phyloP scores from a whole-genome alignment of 2,329 filamentous ascomycete species.

The Phaeosphaeriaceae sp. region DNA sequence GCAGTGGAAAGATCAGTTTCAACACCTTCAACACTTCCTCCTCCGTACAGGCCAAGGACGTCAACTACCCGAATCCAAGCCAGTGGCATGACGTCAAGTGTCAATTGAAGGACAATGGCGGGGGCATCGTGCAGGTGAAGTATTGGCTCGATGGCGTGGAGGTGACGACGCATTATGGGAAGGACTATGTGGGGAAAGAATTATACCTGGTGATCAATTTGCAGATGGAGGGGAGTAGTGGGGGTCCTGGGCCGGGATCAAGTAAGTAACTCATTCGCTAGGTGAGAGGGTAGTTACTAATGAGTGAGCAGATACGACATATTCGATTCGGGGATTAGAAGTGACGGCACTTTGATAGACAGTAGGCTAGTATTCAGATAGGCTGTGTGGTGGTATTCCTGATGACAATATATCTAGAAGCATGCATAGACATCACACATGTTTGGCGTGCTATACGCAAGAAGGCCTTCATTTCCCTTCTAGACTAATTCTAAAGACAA shows the following conservation, averaged over 20 bases:
- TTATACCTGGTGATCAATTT: constrained; percentile 42
- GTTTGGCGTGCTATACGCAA: too few species aligned
- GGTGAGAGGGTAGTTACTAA: constrained; percentile 6
- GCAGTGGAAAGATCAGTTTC: constrained; percentile 61
- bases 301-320: not conserved
- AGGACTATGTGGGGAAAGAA: constrained; percentile 54
- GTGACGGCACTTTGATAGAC: too few species aligned
- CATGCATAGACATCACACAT: too few species aligned
- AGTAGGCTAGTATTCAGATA: too few species aligned
- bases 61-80: constrained; percentile 55
- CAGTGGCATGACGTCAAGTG: constrained; percentile 60
- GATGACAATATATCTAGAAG: too few species aligned
- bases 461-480: too few species aligned
- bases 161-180: constrained; percentile 59
- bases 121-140: constrained; percentile 58
- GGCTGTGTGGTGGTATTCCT: too few species aligned
- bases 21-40: constrained; percentile 62
- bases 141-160: constrained; percentile 62
- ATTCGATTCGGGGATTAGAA: too few species aligned
- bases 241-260: constrained; percentile 27
- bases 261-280: constrained; percentile 14
- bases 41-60: constrained; percentile 55
- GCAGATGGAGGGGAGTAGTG: constrained; percentile 43
- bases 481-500: too few species aligned
- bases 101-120: constrained; percentile 58